Conservation (phyloP, 2,329 filamentous ascomycete species). For the Alternaria angustiovoidea region DNA sequence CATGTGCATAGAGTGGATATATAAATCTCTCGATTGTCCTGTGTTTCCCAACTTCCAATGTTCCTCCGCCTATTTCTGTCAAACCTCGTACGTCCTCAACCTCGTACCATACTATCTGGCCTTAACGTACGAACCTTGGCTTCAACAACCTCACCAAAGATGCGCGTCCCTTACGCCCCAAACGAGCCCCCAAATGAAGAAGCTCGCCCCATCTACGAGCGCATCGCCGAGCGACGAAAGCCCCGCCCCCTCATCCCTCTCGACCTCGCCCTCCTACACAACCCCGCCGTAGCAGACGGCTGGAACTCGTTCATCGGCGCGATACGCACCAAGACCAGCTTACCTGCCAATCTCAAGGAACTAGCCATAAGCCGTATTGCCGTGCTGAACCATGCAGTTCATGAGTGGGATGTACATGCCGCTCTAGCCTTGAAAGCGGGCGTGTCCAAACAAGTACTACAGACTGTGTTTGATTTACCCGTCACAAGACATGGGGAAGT, state of each 20-base stretch:
- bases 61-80: neutral
- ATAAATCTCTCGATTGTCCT: slow-evolving; percentile 7
- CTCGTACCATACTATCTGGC: neutral
- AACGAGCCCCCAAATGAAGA: slow-evolving; percentile 58
- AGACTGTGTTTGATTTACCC: slow-evolving; percentile 50
- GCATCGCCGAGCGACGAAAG: slow-evolving; percentile 62
- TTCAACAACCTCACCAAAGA: slow-evolving; percentile 38
- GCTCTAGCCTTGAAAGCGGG: slow-evolving; percentile 68
- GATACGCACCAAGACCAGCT: slow-evolving; percentile 62
- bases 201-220: slow-evolving; percentile 57
- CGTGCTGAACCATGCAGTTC: slow-evolving; percentile 81
- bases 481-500: slow-evolving; percentile 26
- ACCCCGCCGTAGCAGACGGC: slow-evolving; percentile 64
- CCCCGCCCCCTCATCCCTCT: slow-evolving; percentile 63
- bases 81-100: neutral
- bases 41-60: neutral
- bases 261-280: slow-evolving; percentile 64
- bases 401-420: slow-evolving; percentile 84
- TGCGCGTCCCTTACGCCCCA: slow-evolving; percentile 66
- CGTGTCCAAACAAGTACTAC: slow-evolving; percentile 67
- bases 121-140: slow-evolving; percentile 5
- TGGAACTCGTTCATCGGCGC: slow-evolving; percentile 68
- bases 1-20: slow-evolving; percentile 9
- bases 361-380: slow-evolving; percentile 85
- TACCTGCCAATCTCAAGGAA: slow-evolving; percentile 68